Conservation (phyloP, 768 basidiomycete species). For the Kwoniella botswanensis region DNA sequence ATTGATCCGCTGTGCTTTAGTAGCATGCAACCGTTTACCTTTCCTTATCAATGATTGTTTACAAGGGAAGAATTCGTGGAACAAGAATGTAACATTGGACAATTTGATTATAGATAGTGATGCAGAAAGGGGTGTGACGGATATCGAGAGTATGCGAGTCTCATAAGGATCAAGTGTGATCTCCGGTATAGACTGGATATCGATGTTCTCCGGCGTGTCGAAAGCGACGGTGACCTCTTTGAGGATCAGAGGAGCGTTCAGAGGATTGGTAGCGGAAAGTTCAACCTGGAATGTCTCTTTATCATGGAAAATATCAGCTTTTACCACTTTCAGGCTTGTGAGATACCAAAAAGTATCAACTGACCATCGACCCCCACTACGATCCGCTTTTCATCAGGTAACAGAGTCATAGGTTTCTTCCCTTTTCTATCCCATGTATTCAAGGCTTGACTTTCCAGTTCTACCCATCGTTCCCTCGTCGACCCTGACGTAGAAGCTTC, state of each 20-base stretch:
- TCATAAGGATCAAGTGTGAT: conserved; percentile 70
- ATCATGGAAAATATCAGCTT: background rate
- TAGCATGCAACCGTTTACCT: conserved; percentile 78
- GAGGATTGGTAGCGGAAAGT: conserved; percentile 55
- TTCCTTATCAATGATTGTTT: conserved; percentile 70
- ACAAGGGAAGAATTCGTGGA: conserved; percentile 66
- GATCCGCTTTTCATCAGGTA: conserved; percentile 26
- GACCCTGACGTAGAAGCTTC: conserved; percentile 58
- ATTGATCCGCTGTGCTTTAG: conserved; percentile 70
- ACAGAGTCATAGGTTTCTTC: conserved; percentile 44
- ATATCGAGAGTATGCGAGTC: conserved; percentile 70
- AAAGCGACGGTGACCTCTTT: conserved; percentile 35
- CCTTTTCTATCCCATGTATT: conserved; percentile 56
- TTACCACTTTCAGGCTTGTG: background rate
- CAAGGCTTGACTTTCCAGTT: conserved; percentile 72
- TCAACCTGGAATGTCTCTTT: conserved; percentile 56
- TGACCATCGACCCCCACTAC: conserved; percentile 43
- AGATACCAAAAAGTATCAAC: conserved; percentile 5
- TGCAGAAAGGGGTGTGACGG: conserved; percentile 65
- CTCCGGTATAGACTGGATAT: conserved; percentile 64
- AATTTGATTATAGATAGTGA: conserved; percentile 63
- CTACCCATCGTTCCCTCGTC: conserved; percentile 64
- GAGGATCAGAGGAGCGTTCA: conserved; percentile 55
- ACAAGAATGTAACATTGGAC: conserved; percentile 72
- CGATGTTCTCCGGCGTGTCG: conserved; percentile 62